Evolutionary conservation across 371 early-diverging fungal species (phyloP), one percentile per base, ranked within the genome.

Genomic region (Haplosporangium sp.): DNA sequence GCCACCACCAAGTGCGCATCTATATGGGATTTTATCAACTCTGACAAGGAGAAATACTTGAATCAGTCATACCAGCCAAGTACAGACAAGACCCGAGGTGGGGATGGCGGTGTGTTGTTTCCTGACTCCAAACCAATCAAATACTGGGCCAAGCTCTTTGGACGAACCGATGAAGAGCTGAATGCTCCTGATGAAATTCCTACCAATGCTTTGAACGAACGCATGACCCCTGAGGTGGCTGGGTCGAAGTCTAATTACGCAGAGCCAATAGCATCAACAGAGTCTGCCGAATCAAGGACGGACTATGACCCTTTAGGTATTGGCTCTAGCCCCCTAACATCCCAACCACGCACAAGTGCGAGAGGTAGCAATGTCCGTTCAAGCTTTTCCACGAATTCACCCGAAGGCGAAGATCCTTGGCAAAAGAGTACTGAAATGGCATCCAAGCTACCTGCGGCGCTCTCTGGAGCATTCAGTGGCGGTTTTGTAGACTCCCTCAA

Each of bases 11-110:
- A 83, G 61, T 69, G 63, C 50, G 20, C 69, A 2, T 92, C 93
- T 17, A 84, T 97, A 20, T 98, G 97, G 97, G 90, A 94, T 68
- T 91, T 93, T 81, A 84, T 97, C 70, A 85, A 88, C 61, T 84
- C 88, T 7, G 72, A 92, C 63, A 82, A 72, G 69, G 86, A 86
- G 0, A 67, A 83, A 45, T 93, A 88, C 65, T 44, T 77, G 45
- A 92, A 91, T 69, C 72, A 77, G 42, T 65, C 85, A 10, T 94
- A 87, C 63, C 86, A 89, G 65, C 85, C 86, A 9, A 70, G 63
- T 17, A 34, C 64, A 52, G 89, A 88, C 65, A 66, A 86, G 47
- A 85, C 84, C 48, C 65, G 85, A 6, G 87, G 84, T 7, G 86
- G 86, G 56, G 87, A 85, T 60, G 86, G 86, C 9, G 85, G 89